Percentiles rank a stretch among this genome's conserved stretches.
Conservation (phyloP, 1,139 yeast species). For the Geotrichum histeridarum region DNA sequence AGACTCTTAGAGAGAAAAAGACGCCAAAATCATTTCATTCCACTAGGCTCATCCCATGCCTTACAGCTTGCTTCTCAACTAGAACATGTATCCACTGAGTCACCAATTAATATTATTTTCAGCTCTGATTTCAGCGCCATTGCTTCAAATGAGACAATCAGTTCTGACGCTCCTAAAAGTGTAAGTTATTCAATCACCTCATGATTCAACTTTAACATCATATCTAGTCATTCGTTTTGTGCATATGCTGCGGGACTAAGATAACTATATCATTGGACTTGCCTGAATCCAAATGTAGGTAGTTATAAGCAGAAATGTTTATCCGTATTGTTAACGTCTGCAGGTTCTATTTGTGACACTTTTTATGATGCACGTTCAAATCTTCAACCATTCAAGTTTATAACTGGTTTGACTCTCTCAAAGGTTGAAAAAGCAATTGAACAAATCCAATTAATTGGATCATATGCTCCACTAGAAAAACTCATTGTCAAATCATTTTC, state of each 20-base stretch:
- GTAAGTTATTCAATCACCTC: too few species aligned
- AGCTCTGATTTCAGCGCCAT: too few species aligned
- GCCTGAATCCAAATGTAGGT: constrained; percentile 49
- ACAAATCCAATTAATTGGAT: not conserved
- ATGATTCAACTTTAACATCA: too few species aligned
- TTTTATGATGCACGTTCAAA: constrained; percentile 28
- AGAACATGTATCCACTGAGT: too few species aligned
- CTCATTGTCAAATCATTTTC: constrained; percentile 25
- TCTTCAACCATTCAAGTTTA: not conserved
- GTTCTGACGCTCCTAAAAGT: too few species aligned
- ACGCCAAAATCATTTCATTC: too few species aligned
- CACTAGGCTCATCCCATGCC: too few species aligned
- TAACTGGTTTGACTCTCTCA: not conserved
- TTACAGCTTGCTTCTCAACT: too few species aligned
- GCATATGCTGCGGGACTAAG: constrained; percentile 59
- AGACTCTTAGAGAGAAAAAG: too few species aligned
- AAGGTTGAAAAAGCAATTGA: constrained; percentile 7
- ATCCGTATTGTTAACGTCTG: too few species aligned
- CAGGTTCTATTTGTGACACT: constrained; percentile 29
- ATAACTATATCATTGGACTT: constrained; percentile 47
- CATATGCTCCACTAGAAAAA: constrained; percentile 20
- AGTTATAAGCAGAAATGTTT: constrained; percentile 22
- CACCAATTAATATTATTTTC: too few species aligned
- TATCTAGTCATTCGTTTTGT: constrained; percentile 21
- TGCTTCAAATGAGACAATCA: too few species aligned